A percentile compares a stretch with the other conserved stretches of the same genome.
Conservation (phyloP, 2,329 filamentous ascomycete genomes). For the Diaporthe ampelina region DNA sequence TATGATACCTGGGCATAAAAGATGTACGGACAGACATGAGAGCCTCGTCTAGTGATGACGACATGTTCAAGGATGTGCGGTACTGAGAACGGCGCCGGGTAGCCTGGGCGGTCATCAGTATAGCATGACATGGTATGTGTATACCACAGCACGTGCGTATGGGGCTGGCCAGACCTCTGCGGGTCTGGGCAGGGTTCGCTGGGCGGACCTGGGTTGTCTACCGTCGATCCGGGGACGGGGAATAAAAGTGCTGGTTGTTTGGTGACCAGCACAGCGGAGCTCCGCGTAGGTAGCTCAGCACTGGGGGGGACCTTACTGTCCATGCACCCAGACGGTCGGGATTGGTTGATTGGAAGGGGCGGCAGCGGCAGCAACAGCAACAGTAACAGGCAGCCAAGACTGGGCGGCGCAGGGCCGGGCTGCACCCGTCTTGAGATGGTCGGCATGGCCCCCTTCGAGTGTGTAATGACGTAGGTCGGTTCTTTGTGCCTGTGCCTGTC, state of each 20-base stretch:
- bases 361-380: not conserved
- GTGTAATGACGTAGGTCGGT: slow-evolving; percentile 16
- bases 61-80: not conserved
- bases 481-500: slow-evolving; percentile 33
- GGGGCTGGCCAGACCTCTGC: slow-evolving; percentile 11
- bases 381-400: slow-evolving; percentile 1
- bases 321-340: slow-evolving; percentile 6
- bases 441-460: too few species aligned
- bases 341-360: not conserved
- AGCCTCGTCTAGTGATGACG: not conserved
- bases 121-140: slow-evolving; percentile 3
- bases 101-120: not conserved
- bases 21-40: not conserved
- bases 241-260: not conserved
- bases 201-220: not conserved
- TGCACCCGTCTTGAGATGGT: not conserved
- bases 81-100: not conserved
- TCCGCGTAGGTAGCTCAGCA: too few species aligned
- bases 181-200: slow-evolving; percentile 12
- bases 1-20: too few species aligned
- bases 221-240: slow-evolving; percentile 4
- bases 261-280: not conserved
- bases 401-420: not conserved
- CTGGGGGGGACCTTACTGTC: not conserved
- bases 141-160: slow-evolving; percentile 20